Conservation (phyloP, 2,329 filamentous ascomycete genomes). For the Beauveria asiatica region DNA sequence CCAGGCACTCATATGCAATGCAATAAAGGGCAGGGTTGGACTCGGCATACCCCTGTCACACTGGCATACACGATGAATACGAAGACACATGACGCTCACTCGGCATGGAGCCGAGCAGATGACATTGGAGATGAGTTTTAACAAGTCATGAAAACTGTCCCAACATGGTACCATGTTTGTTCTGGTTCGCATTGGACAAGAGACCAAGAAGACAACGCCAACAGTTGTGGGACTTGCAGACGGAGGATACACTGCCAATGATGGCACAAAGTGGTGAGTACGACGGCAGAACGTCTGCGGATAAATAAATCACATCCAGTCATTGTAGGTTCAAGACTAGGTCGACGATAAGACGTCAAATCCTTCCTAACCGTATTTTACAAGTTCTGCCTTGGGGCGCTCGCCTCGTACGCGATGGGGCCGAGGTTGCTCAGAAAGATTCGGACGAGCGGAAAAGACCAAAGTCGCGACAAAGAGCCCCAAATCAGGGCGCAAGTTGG, state of each 20-base stretch:
- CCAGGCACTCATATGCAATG: background rate
- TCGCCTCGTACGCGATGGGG: background rate
- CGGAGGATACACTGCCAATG: background rate
- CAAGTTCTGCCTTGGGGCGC: background rate
- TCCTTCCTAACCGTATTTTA: background rate
- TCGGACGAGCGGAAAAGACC: background rate
- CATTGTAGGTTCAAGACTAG: background rate
- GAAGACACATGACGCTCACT: background rate
- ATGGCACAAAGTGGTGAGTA: background rate
- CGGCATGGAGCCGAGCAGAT: background rate
- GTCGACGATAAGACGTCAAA: too few relatives aligned
- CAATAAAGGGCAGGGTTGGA: background rate
- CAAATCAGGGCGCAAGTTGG: background rate
- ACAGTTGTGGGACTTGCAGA: background rate
- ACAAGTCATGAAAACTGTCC: background rate
- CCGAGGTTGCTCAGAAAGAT: background rate
- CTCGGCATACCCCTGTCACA: background rate
- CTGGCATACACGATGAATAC: background rate
- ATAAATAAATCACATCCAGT: too few relatives aligned
- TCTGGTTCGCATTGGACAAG: background rate
- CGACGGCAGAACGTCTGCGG: background rate
- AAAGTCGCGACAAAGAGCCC: background rate
- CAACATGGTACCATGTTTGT: background rate
- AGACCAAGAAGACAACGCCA: background rate
- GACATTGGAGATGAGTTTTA: background rate